Evolutionary conservation across 169 alveolate species (phyloP).

Genomic region (Babesia caballi): DNA sequence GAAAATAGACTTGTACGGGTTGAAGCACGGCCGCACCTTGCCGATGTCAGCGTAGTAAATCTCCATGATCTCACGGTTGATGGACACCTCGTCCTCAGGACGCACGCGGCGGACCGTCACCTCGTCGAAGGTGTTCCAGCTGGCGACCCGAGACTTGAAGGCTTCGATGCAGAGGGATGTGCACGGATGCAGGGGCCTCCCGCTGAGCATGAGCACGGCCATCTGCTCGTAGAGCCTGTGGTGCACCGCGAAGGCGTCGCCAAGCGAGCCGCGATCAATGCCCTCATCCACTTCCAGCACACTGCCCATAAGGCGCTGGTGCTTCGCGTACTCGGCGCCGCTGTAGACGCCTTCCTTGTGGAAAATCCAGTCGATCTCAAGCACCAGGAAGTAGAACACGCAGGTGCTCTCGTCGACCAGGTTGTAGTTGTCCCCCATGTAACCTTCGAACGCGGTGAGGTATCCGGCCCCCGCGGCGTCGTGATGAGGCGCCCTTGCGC

Average conservation of each 20-base stretch:
- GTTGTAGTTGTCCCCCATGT: conserved; percentile 14
- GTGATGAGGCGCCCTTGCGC: no score
- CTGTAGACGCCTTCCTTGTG: conserved; percentile 28
- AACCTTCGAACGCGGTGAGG: conserved; percentile 1
- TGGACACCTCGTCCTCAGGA: conserved; percentile 12
- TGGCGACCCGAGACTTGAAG: neutral
- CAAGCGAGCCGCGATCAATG: neutral
- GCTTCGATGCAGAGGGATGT: conserved; percentile 12
- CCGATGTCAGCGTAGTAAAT: conserved; percentile 20
- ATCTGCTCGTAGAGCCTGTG: conserved; percentile 19
- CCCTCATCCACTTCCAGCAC: neutral
- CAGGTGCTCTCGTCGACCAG: conserved; percentile 5
- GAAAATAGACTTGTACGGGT: conserved; percentile 44
- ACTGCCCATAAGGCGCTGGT: conserved; percentile 14
- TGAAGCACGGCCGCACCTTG: neutral
- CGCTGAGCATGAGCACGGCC: conserved; percentile 3
- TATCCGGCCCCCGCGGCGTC: neutral
- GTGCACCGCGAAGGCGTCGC: conserved; percentile 33
- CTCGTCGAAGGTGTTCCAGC: conserved; percentile 25
- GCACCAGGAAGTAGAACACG: conserved; percentile 9
- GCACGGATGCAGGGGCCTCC: neutral
- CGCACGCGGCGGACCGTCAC: neutral
- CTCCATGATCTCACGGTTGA: conserved; percentile 18
- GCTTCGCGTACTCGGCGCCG: conserved; percentile 5
- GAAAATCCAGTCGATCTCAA: conserved; percentile 45